Conservation (phyloP, 257 asterid species). For the Rauvolfia tetraphylla region DNA sequence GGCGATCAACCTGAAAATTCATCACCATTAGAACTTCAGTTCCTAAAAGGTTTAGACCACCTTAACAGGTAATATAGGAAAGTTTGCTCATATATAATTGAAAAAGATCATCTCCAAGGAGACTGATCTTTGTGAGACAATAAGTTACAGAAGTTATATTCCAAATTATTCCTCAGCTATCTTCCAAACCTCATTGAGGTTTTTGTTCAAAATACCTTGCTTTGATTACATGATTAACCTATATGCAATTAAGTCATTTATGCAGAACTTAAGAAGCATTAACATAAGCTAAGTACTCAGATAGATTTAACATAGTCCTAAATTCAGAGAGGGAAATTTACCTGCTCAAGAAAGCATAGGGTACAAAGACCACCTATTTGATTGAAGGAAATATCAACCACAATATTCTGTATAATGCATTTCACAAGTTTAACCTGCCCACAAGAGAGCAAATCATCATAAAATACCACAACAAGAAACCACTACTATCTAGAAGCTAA, state of each 20-base stretch:
- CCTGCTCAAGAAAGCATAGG: conserved; percentile 55
- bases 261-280: neutral
- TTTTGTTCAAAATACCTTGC: neutral
- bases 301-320: neutral
- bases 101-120: neutral
- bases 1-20: conserved; percentile 69
- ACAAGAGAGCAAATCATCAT: conserved; percentile 9
- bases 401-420: conserved; percentile 46
- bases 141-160: neutral
- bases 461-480: neutral
- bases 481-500: neutral
- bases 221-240: neutral
- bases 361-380: conserved; percentile 57
- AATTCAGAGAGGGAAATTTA: conserved; percentile 2
- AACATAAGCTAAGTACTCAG: neutral
- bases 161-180: neutral
- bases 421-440: conserved; percentile 47
- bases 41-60: neutral
- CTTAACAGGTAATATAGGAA: neutral
- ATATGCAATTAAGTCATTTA: neutral
- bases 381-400: conserved; percentile 49
- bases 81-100: neutral
- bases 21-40: neutral
- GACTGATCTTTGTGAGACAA: neutral
- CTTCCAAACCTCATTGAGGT: neutral